Evolutionary conservation across 192 early-diverging fungal genomes (phyloP).

Genomic region (Coemansia sp.): DNA sequence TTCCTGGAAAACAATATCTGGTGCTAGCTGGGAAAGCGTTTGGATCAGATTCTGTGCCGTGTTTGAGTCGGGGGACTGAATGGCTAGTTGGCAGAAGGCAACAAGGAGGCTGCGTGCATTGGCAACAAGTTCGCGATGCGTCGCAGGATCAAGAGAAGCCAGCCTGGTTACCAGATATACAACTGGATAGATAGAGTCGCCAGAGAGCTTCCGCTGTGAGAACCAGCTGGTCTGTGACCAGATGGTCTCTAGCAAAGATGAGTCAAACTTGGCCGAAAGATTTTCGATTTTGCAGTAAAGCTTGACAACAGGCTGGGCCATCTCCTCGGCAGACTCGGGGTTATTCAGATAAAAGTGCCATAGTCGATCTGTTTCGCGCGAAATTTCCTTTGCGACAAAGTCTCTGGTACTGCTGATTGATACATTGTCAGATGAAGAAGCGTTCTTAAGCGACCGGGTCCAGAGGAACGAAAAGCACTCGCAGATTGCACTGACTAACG

Average conservation of each 20-base stretch:
- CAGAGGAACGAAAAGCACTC: slow-evolving; percentile 51
- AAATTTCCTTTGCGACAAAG: slow-evolving; percentile 31
- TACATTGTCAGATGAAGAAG: background rate
- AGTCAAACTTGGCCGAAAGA: slow-evolving; percentile 24
- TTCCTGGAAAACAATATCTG: slow-evolving; percentile 34
- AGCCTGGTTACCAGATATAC: slow-evolving; percentile 28
- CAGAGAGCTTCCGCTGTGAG: slow-evolving; percentile 26
- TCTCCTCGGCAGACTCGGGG: slow-evolving; percentile 19
- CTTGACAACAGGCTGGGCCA: slow-evolving; percentile 33
- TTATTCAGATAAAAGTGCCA: slow-evolving; percentile 52
- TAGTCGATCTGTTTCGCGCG: slow-evolving; percentile 36
- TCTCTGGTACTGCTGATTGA: background rate
- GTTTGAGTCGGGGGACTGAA: slow-evolving; percentile 21
- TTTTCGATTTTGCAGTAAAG: slow-evolving; percentile 36
- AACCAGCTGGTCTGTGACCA: slow-evolving; percentile 54
- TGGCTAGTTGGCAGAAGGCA: slow-evolving; percentile 31
- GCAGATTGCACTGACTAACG: slow-evolving; percentile 35
- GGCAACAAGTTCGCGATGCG: slow-evolving; percentile 5
- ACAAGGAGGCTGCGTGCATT: slow-evolving; percentile 27
- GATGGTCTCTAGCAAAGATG: slow-evolving; percentile 21
- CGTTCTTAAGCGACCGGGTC: slow-evolving; percentile 27
- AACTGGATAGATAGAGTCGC: slow-evolving; percentile 18
- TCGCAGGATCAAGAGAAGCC: slow-evolving; percentile 13
- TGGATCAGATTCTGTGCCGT: slow-evolving; percentile 30
- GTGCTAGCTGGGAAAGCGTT: slow-evolving; percentile 31